Conservation (phyloP, 345 rosid genomes). For the Sisymbrium irio region DNA sequence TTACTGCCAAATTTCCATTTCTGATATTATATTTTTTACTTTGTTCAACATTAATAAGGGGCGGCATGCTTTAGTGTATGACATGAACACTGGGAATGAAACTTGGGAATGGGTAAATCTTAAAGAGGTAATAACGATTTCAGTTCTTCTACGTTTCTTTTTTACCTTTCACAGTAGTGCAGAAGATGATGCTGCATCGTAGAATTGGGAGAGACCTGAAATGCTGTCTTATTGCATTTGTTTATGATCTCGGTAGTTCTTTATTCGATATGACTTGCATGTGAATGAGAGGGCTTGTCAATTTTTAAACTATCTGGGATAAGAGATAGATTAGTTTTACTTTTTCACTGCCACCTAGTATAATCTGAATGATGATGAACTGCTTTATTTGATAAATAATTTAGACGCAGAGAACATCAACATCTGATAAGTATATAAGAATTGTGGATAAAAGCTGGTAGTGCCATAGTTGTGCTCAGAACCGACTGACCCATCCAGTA, state of each 20-base stretch:
- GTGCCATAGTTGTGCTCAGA: not conserved
- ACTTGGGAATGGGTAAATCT: constrained; percentile 98
- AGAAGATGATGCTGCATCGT: constrained; percentile 5
- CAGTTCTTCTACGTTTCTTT: not conserved
- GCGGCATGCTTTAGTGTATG: constrained; percentile 90
- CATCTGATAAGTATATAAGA: not conserved
- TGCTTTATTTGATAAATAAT: not conserved
- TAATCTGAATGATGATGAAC: not conserved
- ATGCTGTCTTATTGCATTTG: constrained; percentile 3
- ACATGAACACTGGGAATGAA: constrained; percentile 66
- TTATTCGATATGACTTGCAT: not conserved
- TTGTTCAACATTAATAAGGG: constrained; percentile 53
- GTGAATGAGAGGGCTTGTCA: not conserved
- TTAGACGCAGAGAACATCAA: not conserved
- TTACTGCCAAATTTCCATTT: constrained; percentile 4
- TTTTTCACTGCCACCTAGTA: not conserved
- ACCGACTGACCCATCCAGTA: not conserved
- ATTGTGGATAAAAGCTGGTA: not conserved
- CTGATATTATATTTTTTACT: constrained; percentile 15
- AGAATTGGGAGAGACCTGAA: not conserved
- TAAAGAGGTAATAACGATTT: constrained; percentile 66
- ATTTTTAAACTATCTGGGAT: not conserved
- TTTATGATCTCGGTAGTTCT: not conserved
- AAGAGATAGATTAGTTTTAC: not conserved
- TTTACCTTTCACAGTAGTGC: constrained; percentile 1